Evolutionary conservation across 2,329 filamentous ascomycete species (phyloP).

Genomic region (Bipolaris gigantea): DNA sequence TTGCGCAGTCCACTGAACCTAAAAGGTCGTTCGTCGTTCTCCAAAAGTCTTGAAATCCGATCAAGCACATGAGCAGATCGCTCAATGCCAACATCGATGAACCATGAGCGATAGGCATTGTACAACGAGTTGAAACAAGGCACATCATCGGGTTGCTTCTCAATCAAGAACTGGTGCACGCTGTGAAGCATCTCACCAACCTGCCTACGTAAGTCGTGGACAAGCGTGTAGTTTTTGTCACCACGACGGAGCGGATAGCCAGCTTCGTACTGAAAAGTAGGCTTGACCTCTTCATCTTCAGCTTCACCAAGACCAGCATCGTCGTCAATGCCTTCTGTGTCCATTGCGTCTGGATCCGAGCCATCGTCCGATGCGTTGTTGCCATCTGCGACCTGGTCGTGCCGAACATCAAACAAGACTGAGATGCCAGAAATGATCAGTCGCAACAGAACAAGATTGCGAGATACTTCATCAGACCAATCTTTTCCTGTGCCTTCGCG

Average conservation of each 20-base stretch:
- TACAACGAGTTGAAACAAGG: constrained; percentile 92
- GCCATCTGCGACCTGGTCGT: constrained; percentile 40
- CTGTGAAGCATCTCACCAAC: constrained; percentile 79
- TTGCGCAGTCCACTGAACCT: constrained; percentile 93
- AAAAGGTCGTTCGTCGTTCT: constrained; percentile 86
- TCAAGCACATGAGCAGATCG: constrained; percentile 92
- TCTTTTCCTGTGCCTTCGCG: constrained; percentile 95
- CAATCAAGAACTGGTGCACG: constrained; percentile 80
- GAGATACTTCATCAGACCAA: constrained; percentile 95
- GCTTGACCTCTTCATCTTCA: constrained; percentile 80
- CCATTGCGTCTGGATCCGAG: constrained; percentile 45
- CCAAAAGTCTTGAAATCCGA: constrained; percentile 79
- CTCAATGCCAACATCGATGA: constrained; percentile 96
- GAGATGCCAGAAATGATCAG: constrained; percentile 91
- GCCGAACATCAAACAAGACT: constrained; percentile 77
- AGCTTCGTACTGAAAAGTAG: constrained; percentile 84
- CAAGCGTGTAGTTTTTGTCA: constrained; percentile 64
- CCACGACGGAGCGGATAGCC: constrained; percentile 75
- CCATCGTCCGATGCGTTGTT: constrained; percentile 56
- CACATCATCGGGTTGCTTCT: constrained; percentile 92
- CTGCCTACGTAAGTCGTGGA: constrained; percentile 79
- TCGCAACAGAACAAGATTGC: constrained; percentile 83
- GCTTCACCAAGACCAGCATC: constrained; percentile 63
- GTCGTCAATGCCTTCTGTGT: constrained; percentile 52
- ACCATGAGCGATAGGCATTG: constrained; percentile 91